Conservation (phyloP, 306 rosid species). For the Castanospermum australe region DNA sequence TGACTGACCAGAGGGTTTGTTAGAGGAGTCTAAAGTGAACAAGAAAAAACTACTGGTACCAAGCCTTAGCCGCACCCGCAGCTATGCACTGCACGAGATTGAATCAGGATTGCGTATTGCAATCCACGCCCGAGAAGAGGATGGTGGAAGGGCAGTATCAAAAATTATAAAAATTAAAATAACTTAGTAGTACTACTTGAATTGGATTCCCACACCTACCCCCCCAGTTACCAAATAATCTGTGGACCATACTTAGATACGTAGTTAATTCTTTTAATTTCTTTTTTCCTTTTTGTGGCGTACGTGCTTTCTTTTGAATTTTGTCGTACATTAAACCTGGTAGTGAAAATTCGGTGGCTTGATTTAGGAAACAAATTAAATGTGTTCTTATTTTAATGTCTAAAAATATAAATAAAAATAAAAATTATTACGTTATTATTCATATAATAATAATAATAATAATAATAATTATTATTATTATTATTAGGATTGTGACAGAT, state of each 20-base stretch:
- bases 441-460: no score
- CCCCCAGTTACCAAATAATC: no score
- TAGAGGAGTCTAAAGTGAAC: background rate
- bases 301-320: background rate
- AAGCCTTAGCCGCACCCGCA: background rate
- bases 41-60: background rate
- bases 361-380: background rate
- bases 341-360: background rate
- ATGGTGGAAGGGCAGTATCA: background rate
- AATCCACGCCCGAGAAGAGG: no score
- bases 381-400: background rate
- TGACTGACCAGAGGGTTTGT: constrained; percentile 18
- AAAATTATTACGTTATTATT: background rate
- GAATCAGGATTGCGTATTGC: no score
- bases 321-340: background rate
- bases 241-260: background rate
- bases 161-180: background rate
- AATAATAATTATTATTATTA: no score
- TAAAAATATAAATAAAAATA: background rate
- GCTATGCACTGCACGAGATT: no score
- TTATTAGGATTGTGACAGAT: background rate
- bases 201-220: background rate
- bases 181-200: background rate
- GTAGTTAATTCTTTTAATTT: background rate
- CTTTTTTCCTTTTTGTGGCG: background rate